Evolutionary conservation across 2,329 filamentous ascomycete genomes (phyloP).

Genomic region (Phaeophleospora eucalypticola): DNA sequence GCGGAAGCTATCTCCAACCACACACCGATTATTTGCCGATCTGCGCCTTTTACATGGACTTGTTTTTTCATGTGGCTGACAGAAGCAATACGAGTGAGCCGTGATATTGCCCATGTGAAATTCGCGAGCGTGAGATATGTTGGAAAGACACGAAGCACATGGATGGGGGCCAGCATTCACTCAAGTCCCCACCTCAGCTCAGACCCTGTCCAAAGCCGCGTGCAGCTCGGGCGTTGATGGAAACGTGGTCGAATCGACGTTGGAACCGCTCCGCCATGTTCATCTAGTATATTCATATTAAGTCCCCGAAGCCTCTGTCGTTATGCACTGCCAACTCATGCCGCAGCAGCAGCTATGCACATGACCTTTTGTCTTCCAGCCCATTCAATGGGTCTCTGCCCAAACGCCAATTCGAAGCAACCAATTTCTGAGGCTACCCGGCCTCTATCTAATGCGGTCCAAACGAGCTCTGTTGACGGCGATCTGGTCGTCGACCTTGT

Average conservation of each 20-base stretch:
- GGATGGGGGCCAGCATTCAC: neutral
- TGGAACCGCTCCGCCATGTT: neutral
- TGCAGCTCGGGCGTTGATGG: neutral
- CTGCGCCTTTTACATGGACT: no score
- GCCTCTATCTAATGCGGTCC: conserved; percentile 54
- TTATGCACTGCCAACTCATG: neutral
- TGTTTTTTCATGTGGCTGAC: no score
- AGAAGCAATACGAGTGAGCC: no score
- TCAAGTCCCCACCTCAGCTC: neutral
- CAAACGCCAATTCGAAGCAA: neutral
- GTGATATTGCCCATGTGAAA: no score
- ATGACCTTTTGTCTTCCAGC: neutral
- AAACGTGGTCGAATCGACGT: neutral
- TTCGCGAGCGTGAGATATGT: no score
- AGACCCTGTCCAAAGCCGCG: no score
- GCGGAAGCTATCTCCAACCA: neutral
- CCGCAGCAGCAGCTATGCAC: neutral
- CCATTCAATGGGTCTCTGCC: neutral
- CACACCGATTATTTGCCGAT: neutral
- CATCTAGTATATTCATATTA: neutral
- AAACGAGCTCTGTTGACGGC: conserved; percentile 71
- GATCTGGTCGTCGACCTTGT: conserved; percentile 76
- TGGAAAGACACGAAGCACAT: no score
- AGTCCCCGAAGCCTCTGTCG: neutral
- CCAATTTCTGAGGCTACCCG: neutral